Percentiles rank a stretch among this genome's conserved stretches.
Evolutionary conservation across 495 filamentous ascomycete genomes (phyloP).

Genomic region (Talaromyces stipitatus): DNA sequence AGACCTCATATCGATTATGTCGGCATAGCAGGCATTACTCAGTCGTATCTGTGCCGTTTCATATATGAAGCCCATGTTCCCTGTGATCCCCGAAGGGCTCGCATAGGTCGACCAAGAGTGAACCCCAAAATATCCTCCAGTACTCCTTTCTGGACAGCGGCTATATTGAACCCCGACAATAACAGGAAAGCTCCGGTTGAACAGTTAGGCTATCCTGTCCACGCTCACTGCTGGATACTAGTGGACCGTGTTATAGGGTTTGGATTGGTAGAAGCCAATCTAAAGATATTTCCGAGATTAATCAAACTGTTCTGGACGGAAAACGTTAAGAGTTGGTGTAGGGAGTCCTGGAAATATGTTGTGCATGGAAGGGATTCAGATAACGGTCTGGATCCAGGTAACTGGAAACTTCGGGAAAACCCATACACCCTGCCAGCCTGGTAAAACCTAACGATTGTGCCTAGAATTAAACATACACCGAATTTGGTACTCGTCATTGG

Average conservation of each 20-base stretch:
- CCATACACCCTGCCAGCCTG: neutral
- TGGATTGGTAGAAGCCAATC: neutral
- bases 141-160: neutral
- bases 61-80: neutral
- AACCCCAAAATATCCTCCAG: neutral
- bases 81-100: neutral
- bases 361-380: neutral
- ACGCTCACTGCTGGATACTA: slow-evolving; percentile 4
- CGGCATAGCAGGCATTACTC: slow-evolving; percentile 1
- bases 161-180: neutral
- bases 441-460: slow-evolving; percentile 2
- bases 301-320: neutral
- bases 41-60: neutral
- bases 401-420: neutral
- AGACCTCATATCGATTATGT: slow-evolving; percentile 3
- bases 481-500: slow-evolving; percentile 2
- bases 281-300: neutral
- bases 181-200: neutral
- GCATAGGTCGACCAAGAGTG: neutral
- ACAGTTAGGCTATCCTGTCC: slow-evolving; percentile 1
- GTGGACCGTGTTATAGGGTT: slow-evolving; percentile 1
- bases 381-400: neutral
- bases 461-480: neutral
- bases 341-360: neutral
- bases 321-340: neutral